Evolutionary conservation across 129 eudicot genomes (phyloP).

Genomic region (Cynara cardunculus): DNA sequence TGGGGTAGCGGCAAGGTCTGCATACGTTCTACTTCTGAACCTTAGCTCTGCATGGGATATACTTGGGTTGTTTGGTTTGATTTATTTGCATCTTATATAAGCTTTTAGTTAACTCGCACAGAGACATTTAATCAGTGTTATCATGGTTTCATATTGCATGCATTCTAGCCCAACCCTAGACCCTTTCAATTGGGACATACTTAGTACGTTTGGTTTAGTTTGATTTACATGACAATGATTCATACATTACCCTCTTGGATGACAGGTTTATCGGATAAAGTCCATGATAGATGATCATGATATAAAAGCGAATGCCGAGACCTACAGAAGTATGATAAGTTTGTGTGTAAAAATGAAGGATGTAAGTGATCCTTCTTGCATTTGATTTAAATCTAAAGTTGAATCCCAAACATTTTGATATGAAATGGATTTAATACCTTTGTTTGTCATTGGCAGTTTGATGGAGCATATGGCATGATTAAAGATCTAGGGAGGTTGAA

Average conservation of each 20-base stretch:
- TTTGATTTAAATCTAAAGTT: conserved; percentile 22
- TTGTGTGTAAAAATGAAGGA: conserved; percentile 77
- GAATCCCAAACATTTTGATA: neutral
- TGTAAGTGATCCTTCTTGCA: conserved; percentile 45
- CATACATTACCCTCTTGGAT: conserved; percentile 4
- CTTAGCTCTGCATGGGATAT: neutral
- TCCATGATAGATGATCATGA: conserved; percentile 43
- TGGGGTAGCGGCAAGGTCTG: too few relatives aligned
- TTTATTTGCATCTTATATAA: neutral
- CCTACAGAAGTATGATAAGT: conserved; percentile 60
- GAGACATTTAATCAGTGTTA: neutral
- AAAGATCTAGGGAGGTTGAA: conserved; percentile 45
- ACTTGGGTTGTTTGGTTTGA: neutral
- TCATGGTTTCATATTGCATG: conserved; percentile 5
- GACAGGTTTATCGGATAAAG: conserved; percentile 65
- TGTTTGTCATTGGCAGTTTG: conserved; percentile 47
- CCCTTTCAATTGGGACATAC: neutral
- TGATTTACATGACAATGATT: neutral
- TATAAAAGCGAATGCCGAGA: conserved; percentile 53
- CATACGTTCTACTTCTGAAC: neutral
- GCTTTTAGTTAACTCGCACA: neutral
- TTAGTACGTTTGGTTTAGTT: neutral
- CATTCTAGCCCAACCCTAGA: neutral
- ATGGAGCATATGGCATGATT: conserved; percentile 75
- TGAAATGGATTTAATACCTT: neutral